Base-by-base conservation (phyloP, 1,284 basidiomycete species). In the Trichosporon sp. region DNA sequence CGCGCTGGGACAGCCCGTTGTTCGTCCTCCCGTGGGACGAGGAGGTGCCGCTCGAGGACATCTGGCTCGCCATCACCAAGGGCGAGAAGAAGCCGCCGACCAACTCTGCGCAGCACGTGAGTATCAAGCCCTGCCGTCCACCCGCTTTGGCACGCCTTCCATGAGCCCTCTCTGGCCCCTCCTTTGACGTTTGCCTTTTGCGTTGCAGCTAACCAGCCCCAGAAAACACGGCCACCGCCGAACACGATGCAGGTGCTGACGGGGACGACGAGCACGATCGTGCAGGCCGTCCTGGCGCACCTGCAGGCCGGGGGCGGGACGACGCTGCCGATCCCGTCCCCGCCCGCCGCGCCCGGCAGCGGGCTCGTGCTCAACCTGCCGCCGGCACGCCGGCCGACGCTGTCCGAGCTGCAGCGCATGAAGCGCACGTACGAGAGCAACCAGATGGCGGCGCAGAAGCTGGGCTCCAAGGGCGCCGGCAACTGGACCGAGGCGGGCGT, bases 1-100 rank as follows among this genome's bases (percentile, higher is more conserved):
- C 93, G 12, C 88, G 95, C 58, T 99, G 96, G 96, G 96, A 99
- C 82, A 91, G 94, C 0, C 96, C 96, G 0, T 86, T 98, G 34
- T 92, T 98, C 80, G 93, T 92, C 1, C 83, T 98, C 0, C 84
- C 89, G 2, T 92, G 90, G 88, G 86, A 88, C 35, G 85, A 87
- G 29, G 85, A 87, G 27, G 83, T 92, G 2, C 92, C 93, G 0
- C 85, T 84, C 23, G 87, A 89, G 7, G 87, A 88, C 12, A 91
- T 98, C 62, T 97, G 92, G 91, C 86, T 89, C 18, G 90, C 92
- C 0, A 83, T 95, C 29, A 93, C 90, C 5, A 89, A 87, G 70
- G 92, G 92, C 1, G 85, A 85, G 62, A 86, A 95, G 72, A 94
- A 92, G 80, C 91, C 92, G 23, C 95, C 27, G 1, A 97, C 95